These are phyloP conservation scores for Echinochloa phyllopogon DNA, from an alignment of 176 grass and related monocot genomes.

Conservation along the genomic window DNA sequence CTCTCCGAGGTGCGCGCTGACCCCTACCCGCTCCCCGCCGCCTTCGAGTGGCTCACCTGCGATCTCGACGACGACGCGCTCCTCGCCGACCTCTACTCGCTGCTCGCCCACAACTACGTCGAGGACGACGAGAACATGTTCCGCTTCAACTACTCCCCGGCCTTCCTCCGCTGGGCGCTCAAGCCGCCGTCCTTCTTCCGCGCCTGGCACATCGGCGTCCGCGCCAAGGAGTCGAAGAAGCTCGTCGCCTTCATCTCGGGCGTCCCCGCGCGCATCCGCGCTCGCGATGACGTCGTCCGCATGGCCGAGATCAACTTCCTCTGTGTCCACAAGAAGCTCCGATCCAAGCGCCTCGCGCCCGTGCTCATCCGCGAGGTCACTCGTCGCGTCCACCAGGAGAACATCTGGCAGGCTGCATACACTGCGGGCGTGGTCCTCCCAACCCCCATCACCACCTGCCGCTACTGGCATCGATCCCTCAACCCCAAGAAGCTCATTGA, in stretches of 20 bases:
- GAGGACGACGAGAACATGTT: constrained; percentile 99
- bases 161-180: constrained; percentile 95
- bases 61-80: constrained; percentile 84
- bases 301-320: constrained; percentile 99
- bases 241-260: constrained; percentile 97
- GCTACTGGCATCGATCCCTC: constrained; percentile 94
- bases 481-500: constrained; percentile 99
- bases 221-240: constrained; percentile 82
- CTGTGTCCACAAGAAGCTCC: constrained; percentile 99
- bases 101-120: constrained; percentile 95
- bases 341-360: constrained; percentile 96
- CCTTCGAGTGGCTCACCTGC: constrained; percentile 98
- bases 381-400: constrained; percentile 90
- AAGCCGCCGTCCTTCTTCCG: constrained; percentile 86
- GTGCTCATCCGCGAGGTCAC: constrained; percentile 99
- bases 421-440: constrained; percentile 93
- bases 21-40: constrained; percentile 82
- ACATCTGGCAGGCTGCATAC: constrained; percentile 98
- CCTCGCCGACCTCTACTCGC: constrained; percentile 83
- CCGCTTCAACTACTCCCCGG: constrained; percentile 97
- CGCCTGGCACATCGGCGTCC: constrained; percentile 99
- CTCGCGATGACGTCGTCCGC: constrained; percentile 67
- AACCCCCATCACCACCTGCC: constrained; percentile 92
- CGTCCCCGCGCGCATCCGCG: constrained; percentile 92
- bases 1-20: constrained; percentile 90